Evolutionary conservation across 192 early-diverging fungal species (phyloP).

Genomic region (Backusella tarrabulga): DNA sequence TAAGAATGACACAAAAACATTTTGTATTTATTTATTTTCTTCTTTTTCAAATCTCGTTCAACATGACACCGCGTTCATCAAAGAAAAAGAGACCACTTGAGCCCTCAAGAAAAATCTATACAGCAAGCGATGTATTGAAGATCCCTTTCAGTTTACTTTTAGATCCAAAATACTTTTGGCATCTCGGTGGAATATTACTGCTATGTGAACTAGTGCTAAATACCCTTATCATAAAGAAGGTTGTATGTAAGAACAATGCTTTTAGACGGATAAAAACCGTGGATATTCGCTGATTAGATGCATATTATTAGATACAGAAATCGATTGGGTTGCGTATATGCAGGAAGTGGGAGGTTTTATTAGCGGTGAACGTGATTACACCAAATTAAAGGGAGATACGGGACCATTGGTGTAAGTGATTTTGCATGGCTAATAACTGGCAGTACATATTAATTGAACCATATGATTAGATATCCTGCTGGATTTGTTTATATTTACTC

Average conservation of each 20-base stretch:
- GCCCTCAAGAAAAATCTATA: constrained; percentile 1
- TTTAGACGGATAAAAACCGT: not conserved
- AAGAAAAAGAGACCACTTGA: not conserved
- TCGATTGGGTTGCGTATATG: constrained; percentile 98
- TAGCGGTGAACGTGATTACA: constrained; percentile 82
- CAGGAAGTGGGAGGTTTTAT: constrained; percentile 82
- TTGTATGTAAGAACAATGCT: constrained; percentile 49
- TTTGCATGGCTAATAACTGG: not conserved
- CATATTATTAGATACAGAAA: constrained; percentile 78
- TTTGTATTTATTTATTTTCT: not conserved
- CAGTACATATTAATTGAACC: not conserved
- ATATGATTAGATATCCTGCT: constrained; percentile 74
- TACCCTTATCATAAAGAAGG: constrained; percentile 55
- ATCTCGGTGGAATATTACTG: constrained; percentile 42
- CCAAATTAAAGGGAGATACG: constrained; percentile 79
- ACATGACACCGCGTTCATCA: not conserved
- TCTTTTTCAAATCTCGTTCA: not conserved
- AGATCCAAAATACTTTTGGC: constrained; percentile 51
- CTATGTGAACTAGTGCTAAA: constrained; percentile 51
- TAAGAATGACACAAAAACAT: not conserved
- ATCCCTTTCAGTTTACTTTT: constrained; percentile 25
- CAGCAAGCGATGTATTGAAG: constrained; percentile 12
- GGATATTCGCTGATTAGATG: not conserved
- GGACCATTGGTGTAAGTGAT: constrained; percentile 82
- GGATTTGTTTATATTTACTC: constrained; percentile 91